Conservation (phyloP, 1,139 yeast species). For the Protomyces lactucae-debilis region DNA sequence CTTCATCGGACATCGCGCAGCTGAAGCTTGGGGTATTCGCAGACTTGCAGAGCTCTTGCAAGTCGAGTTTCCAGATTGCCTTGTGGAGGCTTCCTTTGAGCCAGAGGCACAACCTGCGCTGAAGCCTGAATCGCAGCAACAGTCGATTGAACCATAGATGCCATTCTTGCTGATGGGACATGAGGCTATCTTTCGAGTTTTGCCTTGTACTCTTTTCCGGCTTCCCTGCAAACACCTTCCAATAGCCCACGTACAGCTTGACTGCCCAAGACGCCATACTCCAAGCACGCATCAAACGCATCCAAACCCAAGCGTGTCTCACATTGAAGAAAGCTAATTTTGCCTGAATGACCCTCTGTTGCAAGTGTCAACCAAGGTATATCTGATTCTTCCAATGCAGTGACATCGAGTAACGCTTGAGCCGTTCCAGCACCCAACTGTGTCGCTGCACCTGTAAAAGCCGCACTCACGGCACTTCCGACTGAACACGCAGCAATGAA, state of each 20-base stretch:
- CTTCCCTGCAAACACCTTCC: slow-evolving; percentile 77
- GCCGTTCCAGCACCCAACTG: background rate
- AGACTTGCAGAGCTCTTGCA: background rate
- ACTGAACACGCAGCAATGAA: slow-evolving; percentile 76
- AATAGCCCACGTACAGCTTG: slow-evolving; percentile 74
- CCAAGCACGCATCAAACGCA: slow-evolving; percentile 65
- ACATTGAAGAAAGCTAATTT: slow-evolving; percentile 63
- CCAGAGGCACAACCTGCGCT: slow-evolving; percentile 28
- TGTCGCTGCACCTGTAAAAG: slow-evolving; percentile 47
- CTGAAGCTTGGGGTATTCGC: background rate
- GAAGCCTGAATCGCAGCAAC: background rate
- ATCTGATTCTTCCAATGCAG: slow-evolving; percentile 75
- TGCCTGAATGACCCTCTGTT: slow-evolving; percentile 68
- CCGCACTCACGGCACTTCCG: slow-evolving; percentile 67
- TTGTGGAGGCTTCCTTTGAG: slow-evolving; percentile 14
- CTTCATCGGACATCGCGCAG: background rate
- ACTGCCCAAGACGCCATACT: slow-evolving; percentile 87
- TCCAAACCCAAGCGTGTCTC: slow-evolving; percentile 87
- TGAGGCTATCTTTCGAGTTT: background rate
- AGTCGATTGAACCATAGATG: background rate
- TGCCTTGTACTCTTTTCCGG: slow-evolving; percentile 48
- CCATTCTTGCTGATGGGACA: background rate
- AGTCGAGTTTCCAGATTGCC: background rate
- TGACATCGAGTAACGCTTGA: slow-evolving; percentile 50
- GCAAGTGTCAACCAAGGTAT: slow-evolving; percentile 78